phyloP scores from a whole-genome alignment of 2,329 filamentous ascomycete genomes.

The Geoglossum cookeanum region DNA sequence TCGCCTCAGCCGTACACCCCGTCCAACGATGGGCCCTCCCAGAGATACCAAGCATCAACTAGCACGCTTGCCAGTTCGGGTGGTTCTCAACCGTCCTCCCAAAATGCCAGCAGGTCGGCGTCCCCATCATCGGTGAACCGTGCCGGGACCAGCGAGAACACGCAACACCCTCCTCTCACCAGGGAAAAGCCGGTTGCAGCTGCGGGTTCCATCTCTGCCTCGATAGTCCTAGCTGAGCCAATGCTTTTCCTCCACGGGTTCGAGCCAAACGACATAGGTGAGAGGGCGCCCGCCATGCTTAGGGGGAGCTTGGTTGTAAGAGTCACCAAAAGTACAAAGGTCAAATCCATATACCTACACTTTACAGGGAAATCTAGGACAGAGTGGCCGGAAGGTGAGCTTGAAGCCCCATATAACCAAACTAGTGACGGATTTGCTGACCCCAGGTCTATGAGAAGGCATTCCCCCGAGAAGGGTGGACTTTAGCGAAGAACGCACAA shows the following conservation, averaged over 20 bases:
- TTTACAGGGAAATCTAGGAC: conserved; percentile 73
- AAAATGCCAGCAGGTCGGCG: neutral
- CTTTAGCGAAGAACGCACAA: conserved; percentile 62
- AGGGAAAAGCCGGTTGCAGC: conserved; percentile 55
- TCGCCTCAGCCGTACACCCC: conserved; percentile 20
- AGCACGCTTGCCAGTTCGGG: neutral
- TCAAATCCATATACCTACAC: conserved; percentile 77
- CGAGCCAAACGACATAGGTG: conserved; percentile 45
- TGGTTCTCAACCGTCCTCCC: neutral
- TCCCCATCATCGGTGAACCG: neutral
- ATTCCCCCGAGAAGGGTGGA: conserved; percentile 77
- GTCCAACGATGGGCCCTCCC: conserved; percentile 14
- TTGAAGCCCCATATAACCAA: neutral
- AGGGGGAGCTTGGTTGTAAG: conserved; percentile 67
- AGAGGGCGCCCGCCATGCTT: conserved; percentile 59
- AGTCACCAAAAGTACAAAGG: conserved; percentile 75
- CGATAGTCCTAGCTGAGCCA: conserved; percentile 60
- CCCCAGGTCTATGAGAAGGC: conserved; percentile 24
- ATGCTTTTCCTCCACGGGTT: conserved; percentile 64
- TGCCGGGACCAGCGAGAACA: neutral
- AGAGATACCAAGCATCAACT: conserved; percentile 16
- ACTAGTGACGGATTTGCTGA: neutral
- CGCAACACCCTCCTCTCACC: neutral
- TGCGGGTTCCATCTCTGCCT: conserved; percentile 55
- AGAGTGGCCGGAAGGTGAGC: conserved; percentile 74